Evolutionary conservation across 129 eudicot species (phyloP), one percentile per base, ranked within the genome.

Genomic region (Saposhnikovia divaricata): DNA sequence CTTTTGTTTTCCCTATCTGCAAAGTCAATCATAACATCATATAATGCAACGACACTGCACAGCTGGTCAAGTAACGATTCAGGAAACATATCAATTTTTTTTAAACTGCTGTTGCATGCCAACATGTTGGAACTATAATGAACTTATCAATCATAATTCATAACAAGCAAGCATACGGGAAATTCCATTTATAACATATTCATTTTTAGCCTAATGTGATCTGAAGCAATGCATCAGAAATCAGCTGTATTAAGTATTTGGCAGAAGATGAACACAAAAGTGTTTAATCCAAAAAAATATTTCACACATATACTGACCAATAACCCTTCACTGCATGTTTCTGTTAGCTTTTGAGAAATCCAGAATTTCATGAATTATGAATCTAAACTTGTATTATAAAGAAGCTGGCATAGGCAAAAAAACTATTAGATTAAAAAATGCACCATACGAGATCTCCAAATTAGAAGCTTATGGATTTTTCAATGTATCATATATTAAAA

Each of bases 1-100:
- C 90, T 86, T 95, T 95, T 70, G 99, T 87, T 90, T 90, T 95
- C 37, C 99, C 99, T 51, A 88, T 89, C 99, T 95, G 93, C 79
- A 85, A 86, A 76, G 66, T 68, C 82, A 80, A 76, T 55, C 28
- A 80, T 73, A 50, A 85, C 70, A 21, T 69, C 48, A 80, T 43
- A 80, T 37, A 25, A 77, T 69, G 74, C 79, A 79, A 63, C 27
- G 44, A 74, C 72, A 85, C 63, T 77, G 69, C 78, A 55, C 82
- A 59, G 66, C 74, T 3, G 70, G 48, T 79, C 53, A 19, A 66
- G 78, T 19, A 70, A 76, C n/a, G 61, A 74, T 48, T 80, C 46
- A 65, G 59, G 48, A 40, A 65, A 55, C 66, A 31, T 38, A 75
- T 38, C 23, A 19, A 27, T 65, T 21, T 6, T 10, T 27, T 18